Percentiles rank a stretch among this genome's conserved stretches.
These are phyloP conservation scores for Brassica carinata DNA, from an alignment of 345 rosid genomes.

Conservation along the genomic window DNA sequence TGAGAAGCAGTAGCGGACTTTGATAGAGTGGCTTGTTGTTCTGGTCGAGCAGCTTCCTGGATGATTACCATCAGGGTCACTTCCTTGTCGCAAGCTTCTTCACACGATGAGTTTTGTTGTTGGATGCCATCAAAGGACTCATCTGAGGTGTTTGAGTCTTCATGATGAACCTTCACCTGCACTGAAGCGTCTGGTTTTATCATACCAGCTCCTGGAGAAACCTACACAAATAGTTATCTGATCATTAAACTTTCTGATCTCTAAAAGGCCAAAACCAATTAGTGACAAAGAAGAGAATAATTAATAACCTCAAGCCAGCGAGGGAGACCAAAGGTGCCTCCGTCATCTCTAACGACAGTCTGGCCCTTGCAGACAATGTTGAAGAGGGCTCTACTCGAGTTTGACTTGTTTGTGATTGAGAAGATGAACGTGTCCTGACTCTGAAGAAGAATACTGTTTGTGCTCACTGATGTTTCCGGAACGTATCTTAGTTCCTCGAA, in stretches of 20 bases:
- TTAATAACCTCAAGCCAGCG: conserved; percentile 90
- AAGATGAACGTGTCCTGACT: conserved; percentile 72
- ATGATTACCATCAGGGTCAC: conserved; percentile 54
- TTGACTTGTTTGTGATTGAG: conserved; percentile 66
- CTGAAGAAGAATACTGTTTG: conserved; percentile 65
- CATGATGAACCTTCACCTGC: conserved; percentile 78
- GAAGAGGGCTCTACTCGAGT: conserved; percentile 56
- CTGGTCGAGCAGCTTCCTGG: conserved; percentile 66
- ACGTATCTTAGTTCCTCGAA: conserved; percentile 49
- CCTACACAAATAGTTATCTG: conserved; percentile 42
- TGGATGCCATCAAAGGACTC: conserved; percentile 72
- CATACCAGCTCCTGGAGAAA: conserved; percentile 79
- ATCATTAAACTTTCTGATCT: conserved; percentile 8
- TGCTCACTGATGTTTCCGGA: conserved; percentile 34
- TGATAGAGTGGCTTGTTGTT: conserved; percentile 54
- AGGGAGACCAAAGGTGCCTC: conserved; percentile 73
- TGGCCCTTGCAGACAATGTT: conserved; percentile 69
- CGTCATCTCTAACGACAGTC: conserved; percentile 57
- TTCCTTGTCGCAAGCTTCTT: conserved; percentile 78
- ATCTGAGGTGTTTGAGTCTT: conserved; percentile 66
- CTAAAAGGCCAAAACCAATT: background rate
- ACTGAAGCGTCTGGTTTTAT: conserved; percentile 63
- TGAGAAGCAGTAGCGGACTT: conserved; percentile 68
- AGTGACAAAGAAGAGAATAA: conserved; percentile 13
- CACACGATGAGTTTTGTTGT: conserved; percentile 80